A percentile compares a stretch with the other conserved stretches of the same genome.
These are phyloP conservation scores for Blastobotrys illinoisensis DNA, from an alignment of 1,139 yeast genomes.

Conservation along the genomic window DNA sequence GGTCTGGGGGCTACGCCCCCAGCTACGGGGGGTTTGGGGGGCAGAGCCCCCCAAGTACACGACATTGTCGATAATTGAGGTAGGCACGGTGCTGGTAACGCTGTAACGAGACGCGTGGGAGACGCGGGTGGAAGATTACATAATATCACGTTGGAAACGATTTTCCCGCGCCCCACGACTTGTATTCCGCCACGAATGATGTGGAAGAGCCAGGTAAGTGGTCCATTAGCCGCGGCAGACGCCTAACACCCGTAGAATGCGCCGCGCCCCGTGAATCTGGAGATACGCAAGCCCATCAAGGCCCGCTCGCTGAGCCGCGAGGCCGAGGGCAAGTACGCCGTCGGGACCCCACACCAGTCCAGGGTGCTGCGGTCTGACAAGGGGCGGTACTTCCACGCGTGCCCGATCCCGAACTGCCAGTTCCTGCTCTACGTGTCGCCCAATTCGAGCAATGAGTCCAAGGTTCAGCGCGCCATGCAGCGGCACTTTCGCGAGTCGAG, in stretches of 20 bases:
- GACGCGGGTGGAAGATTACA: not conserved
- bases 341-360: not conserved
- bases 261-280: not conserved
- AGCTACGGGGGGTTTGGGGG: no score
- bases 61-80: no score
- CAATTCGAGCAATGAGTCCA: not conserved
- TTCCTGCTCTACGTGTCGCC: not conserved
- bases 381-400: not conserved
- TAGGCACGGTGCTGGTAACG: no score
- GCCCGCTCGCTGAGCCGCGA: not conserved
- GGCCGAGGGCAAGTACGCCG: not conserved
- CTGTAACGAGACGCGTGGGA: not conserved
- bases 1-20: no score
- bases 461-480: not conserved
- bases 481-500: not conserved
- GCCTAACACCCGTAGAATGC: not conserved
- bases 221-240: no score
- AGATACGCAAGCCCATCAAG: not conserved
- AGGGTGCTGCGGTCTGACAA: not conserved
- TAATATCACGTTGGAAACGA: not conserved
- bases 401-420: not conserved
- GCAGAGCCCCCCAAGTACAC: no score
- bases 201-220: not conserved
- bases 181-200: not conserved
- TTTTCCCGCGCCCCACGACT: not conserved